Conservation (phyloP, 345 rosid genomes). For the Bruguiera parviflora region DNA sequence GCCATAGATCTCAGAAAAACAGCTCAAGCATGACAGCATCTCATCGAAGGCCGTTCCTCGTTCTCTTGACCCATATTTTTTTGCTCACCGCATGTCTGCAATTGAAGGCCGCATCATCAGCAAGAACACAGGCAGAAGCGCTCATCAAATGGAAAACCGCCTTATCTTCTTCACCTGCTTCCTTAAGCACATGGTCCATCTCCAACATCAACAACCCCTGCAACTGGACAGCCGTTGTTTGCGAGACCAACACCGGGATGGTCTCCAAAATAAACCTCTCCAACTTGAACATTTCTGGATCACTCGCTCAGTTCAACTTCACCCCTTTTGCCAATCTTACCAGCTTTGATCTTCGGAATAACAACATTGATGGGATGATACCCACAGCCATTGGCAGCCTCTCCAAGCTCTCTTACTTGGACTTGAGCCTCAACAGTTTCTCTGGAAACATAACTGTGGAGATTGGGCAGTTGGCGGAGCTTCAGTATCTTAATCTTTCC, state of each 20-base stretch:
- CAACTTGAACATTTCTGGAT: constrained; percentile 30
- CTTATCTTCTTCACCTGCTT: constrained; percentile 26
- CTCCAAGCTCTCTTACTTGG: constrained; percentile 38
- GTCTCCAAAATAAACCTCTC: constrained; percentile 43
- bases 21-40: constrained; percentile 20
- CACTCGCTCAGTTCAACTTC: constrained; percentile 45
- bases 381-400: constrained; percentile 38
- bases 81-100: constrained; percentile 28
- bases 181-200: constrained; percentile 53
- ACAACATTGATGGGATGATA: constrained; percentile 25
- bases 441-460: constrained; percentile 35
- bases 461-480: constrained; percentile 38
- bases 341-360: constrained; percentile 31
- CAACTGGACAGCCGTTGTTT: constrained; percentile 57
- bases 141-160: constrained; percentile 55
- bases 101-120: constrained; percentile 30
- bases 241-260: constrained; percentile 22
- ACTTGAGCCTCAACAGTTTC: constrained; percentile 40
- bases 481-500: constrained; percentile 33
- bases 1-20: not conserved
- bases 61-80: constrained; percentile 23
- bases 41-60: constrained; percentile 7
- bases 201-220: constrained; percentile 47
- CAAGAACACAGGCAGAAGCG: constrained; percentile 53
- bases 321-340: constrained; percentile 45